phyloP scores from a whole-genome alignment of 306 rosid genomes.

The Benincasa hispida region DNA sequence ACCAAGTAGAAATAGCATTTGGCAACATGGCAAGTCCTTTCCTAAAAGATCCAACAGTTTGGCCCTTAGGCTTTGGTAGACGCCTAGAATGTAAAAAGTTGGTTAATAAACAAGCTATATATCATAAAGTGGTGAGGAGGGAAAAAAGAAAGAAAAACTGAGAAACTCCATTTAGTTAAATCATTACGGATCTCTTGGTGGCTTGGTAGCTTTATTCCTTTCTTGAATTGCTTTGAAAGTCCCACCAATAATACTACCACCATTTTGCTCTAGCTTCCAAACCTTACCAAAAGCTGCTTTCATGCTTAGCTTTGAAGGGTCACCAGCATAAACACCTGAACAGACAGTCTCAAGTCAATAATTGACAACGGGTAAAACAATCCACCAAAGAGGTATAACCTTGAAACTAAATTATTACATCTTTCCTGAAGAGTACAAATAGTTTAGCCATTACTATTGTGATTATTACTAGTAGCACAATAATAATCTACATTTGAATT shows the following conservation, averaged over 20 bases:
- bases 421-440: background rate
- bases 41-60: slow-evolving; percentile 89
- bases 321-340: slow-evolving; percentile 93
- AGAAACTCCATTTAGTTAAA: slow-evolving; percentile 6
- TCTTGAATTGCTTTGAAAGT: slow-evolving; percentile 85
- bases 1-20: slow-evolving; percentile 75
- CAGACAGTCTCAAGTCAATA: slow-evolving; percentile 10
- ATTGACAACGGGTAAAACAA: background rate
- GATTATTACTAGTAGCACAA: background rate
- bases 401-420: background rate
- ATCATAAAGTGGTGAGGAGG: background rate
- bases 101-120: slow-evolving; percentile 20
- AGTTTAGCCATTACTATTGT: background rate
- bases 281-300: slow-evolving; percentile 97
- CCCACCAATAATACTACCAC: slow-evolving; percentile 96
- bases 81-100: slow-evolving; percentile 40
- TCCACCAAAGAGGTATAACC: background rate
- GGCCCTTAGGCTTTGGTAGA: slow-evolving; percentile 92
- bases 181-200: slow-evolving; percentile 77
- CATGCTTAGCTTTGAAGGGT: slow-evolving; percentile 96
- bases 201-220: slow-evolving; percentile 45
- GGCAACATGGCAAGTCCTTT: slow-evolving; percentile 93
- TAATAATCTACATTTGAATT: background rate
- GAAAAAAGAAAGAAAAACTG: background rate
- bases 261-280: slow-evolving; percentile 86